phyloP scores from a whole-genome alignment of 2,329 filamentous ascomycete genomes.

The Aspergillus amoenus region DNA sequence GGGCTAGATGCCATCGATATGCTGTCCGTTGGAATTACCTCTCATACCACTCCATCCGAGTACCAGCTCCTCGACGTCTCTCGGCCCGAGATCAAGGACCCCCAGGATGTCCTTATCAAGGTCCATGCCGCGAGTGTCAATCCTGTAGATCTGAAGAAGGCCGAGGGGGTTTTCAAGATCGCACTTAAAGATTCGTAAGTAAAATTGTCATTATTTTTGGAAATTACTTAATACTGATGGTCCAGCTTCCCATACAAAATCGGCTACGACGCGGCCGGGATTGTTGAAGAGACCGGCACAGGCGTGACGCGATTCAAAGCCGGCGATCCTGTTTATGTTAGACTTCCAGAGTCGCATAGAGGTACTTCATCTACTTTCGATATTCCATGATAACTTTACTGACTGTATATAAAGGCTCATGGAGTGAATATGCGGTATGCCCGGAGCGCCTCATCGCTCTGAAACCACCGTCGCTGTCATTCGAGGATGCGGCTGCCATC shows the following conservation, averaged over 20 bases:
- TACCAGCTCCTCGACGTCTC: not conserved
- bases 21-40: not conserved
- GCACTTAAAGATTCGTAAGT: conserved; percentile 33
- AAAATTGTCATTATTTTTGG: fast-evolving
- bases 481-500: conserved; percentile 46
- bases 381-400: fast-evolving
- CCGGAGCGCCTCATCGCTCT: conserved; percentile 33
- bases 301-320: conserved; percentile 36
- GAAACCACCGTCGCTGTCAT: conserved; percentile 44
- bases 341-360: conserved; percentile 31
- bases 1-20: not conserved
- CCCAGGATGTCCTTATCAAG: conserved; percentile 29
- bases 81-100: not conserved
- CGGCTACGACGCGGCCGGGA: conserved; percentile 45
- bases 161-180: conserved; percentile 36
- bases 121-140: conserved; percentile 49
- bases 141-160: conserved; percentile 47
- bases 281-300: conserved; percentile 36
- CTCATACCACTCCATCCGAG: not conserved
- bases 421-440: conserved; percentile 39
- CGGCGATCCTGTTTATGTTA: conserved; percentile 41
- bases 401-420: conserved; percentile 29
- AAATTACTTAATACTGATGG: not conserved
- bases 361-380: not conserved
- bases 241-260: conserved; percentile 43